Percentiles rank a stretch among this genome's conserved stretches.
phyloP scores from a whole-genome alignment of 129 eudicot genomes.

The Dittrichia graveolens region DNA sequence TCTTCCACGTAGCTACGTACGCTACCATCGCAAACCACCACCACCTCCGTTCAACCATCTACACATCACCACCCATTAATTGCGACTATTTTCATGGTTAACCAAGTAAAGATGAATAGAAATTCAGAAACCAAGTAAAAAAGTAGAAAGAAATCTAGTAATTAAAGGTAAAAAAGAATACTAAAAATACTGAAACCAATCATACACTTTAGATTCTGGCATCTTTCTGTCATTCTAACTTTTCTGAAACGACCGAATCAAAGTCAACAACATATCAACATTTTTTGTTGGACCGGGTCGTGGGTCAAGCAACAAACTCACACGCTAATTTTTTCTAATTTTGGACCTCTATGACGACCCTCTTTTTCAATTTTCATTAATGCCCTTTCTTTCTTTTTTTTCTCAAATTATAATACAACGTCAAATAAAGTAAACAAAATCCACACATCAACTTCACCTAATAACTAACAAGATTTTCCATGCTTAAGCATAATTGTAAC shows the following conservation, averaged over 20 bases:
- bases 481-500: background rate
- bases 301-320: slow-evolving; percentile 33
- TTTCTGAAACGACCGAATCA: slow-evolving; percentile 33
- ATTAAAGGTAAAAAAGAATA: no score
- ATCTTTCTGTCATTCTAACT: background rate
- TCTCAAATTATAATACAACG: background rate
- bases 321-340: slow-evolving; percentile 28
- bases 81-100: no score
- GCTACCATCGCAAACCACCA: no score
- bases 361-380: background rate
- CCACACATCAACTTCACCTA: background rate
- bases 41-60: no score
- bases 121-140: no score
- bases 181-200: no score
- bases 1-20: no score
- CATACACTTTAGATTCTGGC: background rate
- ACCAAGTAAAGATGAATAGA: no score
- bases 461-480: background rate
- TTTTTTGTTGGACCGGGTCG: slow-evolving; percentile 30
- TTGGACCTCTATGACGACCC: slow-evolving; percentile 23
- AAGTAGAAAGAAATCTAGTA: no score
- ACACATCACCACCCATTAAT: no score
- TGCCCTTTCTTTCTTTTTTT: background rate
- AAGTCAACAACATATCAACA: slow-evolving; percentile 19
- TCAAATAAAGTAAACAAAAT: background rate